Conservation (phyloP, 495 filamentous ascomycete genomes). For the Polyplosphaeria fusca region DNA sequence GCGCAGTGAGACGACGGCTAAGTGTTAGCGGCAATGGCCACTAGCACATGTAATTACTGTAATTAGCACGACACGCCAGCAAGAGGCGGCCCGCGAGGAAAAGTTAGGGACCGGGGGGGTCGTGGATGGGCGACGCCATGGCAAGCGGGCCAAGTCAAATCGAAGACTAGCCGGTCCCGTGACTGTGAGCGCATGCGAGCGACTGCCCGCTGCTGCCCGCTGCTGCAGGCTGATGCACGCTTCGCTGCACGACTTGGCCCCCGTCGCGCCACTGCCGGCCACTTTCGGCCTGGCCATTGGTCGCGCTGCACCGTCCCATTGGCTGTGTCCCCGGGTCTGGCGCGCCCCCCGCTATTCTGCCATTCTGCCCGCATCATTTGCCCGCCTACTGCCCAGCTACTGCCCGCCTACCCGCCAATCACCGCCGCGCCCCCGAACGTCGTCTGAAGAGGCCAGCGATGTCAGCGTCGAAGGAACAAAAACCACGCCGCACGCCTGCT, state of each 20-base stretch:
- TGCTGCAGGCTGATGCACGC: slow-evolving; percentile 1
- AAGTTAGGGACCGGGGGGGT: slow-evolving; percentile 1
- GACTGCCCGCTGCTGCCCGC: too few relatives aligned
- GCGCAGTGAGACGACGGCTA: too few relatives aligned
- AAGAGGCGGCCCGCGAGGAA: slow-evolving; percentile 4
- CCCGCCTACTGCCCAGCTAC: too few relatives aligned
- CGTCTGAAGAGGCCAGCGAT: too few relatives aligned
- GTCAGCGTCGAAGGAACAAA: not conserved
- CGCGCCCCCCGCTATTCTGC: not conserved
- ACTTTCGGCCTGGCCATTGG: too few relatives aligned
- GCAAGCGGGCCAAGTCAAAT: too few relatives aligned
- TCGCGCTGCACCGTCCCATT: too few relatives aligned
- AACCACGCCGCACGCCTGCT: not conserved
- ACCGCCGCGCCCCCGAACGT: not conserved
- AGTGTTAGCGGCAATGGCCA: too few relatives aligned
- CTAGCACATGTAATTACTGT: too few relatives aligned
- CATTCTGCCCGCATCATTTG: not conserved
- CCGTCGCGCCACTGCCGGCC: slow-evolving; percentile 14
- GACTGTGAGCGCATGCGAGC: slow-evolving; percentile 1
- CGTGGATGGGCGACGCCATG: not conserved
- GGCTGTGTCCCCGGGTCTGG: not conserved
- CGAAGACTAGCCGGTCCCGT: slow-evolving; percentile 2
- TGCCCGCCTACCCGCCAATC: slow-evolving; percentile 3
- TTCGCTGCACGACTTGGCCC: not conserved
- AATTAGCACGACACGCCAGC: not conserved